A percentile compares a stretch with the other conserved stretches of the same genome.
These are phyloP conservation scores for Bruguiera sexangula DNA, from an alignment of 345 rosid genomes.

Conservation along the genomic window DNA sequence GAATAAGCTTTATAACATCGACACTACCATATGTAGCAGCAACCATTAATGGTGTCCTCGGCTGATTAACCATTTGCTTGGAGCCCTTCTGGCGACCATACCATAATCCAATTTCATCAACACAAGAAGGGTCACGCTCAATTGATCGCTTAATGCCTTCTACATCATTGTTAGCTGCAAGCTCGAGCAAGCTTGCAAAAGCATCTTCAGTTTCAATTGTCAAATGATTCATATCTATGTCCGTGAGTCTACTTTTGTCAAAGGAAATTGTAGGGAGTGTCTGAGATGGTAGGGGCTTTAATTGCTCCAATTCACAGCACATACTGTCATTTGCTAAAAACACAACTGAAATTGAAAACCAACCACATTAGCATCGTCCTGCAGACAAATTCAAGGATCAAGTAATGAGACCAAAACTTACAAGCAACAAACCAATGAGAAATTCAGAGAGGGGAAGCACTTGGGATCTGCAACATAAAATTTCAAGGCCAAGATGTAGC, in stretches of 20 bases:
- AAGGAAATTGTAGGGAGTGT: conserved; percentile 4
- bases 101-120: conserved; percentile 40
- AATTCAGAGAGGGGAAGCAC: not conserved
- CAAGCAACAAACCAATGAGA: not conserved
- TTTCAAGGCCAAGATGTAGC: not conserved
- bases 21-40: conserved; percentile 56
- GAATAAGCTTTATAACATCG: conserved; percentile 39
- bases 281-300: conserved; percentile 13
- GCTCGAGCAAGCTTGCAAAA: conserved; percentile 40
- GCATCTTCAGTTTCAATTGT: conserved; percentile 30
- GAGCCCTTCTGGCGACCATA: conserved; percentile 39
- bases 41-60: conserved; percentile 63
- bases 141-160: conserved; percentile 31
- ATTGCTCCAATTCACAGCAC: conserved; percentile 29
- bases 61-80: conserved; percentile 45
- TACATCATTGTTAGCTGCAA: conserved; percentile 46
- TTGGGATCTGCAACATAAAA: not conserved
- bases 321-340: conserved; percentile 28
- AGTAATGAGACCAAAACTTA: conserved; percentile 2
- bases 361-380: conserved; percentile 19
- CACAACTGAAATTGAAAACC: conserved; percentile 7
- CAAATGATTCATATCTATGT: conserved; percentile 25
- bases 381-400: conserved; percentile 4
- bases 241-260: not conserved
- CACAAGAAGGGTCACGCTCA: conserved; percentile 29